Evolutionary conservation across 805 yeast genomes (phyloP), one percentile per base, ranked within the genome.

Genomic region (Sugiyamaella floridensis): DNA sequence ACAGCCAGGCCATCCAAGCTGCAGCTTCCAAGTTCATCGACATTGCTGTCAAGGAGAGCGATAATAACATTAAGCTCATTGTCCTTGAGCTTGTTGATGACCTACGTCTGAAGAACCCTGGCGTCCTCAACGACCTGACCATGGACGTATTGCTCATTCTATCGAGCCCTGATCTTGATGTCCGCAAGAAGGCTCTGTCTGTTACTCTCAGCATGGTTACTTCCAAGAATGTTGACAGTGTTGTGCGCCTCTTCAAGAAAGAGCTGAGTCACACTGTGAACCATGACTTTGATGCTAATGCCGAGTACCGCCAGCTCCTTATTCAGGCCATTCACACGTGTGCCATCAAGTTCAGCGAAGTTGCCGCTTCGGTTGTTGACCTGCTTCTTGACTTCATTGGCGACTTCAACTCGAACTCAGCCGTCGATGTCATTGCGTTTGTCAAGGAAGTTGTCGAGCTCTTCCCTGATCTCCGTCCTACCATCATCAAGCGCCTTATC

Each of bases 391-490:
- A 89, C 58, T 86, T 89, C 60, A 77, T 93, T 61, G 81, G 86
- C 54, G 97, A 90, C 52, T 79, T 93, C 66, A 83, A 87, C 67
- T 81, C 95, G 12, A 69, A 81, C 48, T 87, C 96, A 5, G 97
- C 98, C 8, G 78, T 83, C 56, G 98, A 90, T 58, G 95, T 93
- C 47, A 79, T 95, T 51, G 69, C 85, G n/a, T 93, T 93, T 69
- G 85, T 92, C 58, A 92, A 93, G 68, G 97, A 92, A 69, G 96
- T 90, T 45, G 86, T 90, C 56, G 97, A 90, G 69, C 86, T 86
- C 64, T 90, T 83, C 76, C 96, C 97, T 37, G 81, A 82, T 52
- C 76, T 88, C 60, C 81, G 96, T 65, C 69, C 75, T 18, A 69
- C 79, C 16, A 84, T 89, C 47, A 69, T 93, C 52, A 67, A 69